A percentile compares a stretch with the other conserved stretches of the same genome.
Conservation (phyloP, 805 yeast species). For the Metschnikowia amazonensis region DNA sequence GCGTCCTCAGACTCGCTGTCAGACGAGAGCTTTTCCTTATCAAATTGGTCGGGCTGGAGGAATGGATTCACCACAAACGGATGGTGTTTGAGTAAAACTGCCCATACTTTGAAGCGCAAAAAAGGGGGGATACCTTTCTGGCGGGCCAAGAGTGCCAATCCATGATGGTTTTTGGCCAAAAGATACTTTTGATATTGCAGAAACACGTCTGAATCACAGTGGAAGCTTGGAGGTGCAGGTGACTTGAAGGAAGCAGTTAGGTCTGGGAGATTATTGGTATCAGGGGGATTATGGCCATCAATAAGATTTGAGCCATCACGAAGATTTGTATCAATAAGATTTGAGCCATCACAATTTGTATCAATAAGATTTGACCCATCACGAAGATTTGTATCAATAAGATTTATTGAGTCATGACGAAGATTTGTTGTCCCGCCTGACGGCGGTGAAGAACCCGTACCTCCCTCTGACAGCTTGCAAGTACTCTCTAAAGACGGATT, state of each 20-base stretch:
- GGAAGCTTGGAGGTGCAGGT: conserved; percentile 20
- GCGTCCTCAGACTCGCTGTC: conserved; percentile 12
- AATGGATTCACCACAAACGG: conserved; percentile 81
- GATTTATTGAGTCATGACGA: too few relatives aligned
- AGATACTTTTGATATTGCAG: conserved; percentile 55
- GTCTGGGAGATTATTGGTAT: too few relatives aligned
- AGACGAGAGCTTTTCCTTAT: conserved; percentile 16
- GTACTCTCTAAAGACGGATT: not conserved
- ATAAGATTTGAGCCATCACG: too few relatives aligned
- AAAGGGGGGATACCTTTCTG: conserved; percentile 84
- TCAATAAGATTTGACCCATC: too few relatives aligned
- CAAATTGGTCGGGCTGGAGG: conserved; percentile 51
- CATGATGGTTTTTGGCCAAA: conserved; percentile 59
- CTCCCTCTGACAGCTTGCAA: conserved; percentile 4
- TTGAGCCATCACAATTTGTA: too few relatives aligned
- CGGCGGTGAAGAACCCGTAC: not conserved
- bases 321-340: too few relatives aligned
- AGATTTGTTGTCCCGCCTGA: too few relatives aligned
- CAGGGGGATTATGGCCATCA: not conserved
- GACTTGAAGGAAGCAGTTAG: conserved; percentile 3
- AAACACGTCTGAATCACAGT: conserved; percentile 44
- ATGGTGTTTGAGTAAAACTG: conserved; percentile 71
- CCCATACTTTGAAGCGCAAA: conserved; percentile 79
- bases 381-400: too few relatives aligned
- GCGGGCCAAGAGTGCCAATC: conserved; percentile 75